phyloP scores from a whole-genome alignment of 306 rosid species.

The Ziziphus jujuba region DNA sequence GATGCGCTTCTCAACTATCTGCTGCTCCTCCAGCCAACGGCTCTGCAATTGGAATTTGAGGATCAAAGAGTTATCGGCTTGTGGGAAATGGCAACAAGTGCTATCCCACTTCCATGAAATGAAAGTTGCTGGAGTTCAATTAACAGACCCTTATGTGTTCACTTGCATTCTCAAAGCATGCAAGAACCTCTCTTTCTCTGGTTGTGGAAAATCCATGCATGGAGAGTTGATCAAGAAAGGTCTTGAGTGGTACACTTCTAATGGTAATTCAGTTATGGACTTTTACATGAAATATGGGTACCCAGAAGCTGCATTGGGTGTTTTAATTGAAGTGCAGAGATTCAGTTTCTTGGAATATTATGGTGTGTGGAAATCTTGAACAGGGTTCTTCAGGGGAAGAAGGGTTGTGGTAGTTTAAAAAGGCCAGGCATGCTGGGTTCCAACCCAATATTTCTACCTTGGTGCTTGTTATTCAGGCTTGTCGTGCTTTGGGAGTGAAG shows the following conservation, averaged over 20 bases:
- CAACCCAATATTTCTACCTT: slow-evolving; percentile 43
- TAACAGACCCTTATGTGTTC: slow-evolving; percentile 24
- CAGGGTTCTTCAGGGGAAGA: slow-evolving; percentile 18
- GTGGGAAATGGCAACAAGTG: slow-evolving; percentile 39
- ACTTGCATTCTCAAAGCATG: slow-evolving; percentile 44
- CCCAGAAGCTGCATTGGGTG: slow-evolving; percentile 31
- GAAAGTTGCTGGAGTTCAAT: slow-evolving; percentile 11
- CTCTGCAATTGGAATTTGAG: slow-evolving; percentile 26
- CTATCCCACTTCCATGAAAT: slow-evolving; percentile 30
- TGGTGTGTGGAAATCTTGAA: slow-evolving; percentile 37
- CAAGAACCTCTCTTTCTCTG: slow-evolving; percentile 26
- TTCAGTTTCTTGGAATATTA: slow-evolving; percentile 48
- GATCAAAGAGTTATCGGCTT: slow-evolving; percentile 31
- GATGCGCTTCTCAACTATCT: background rate
- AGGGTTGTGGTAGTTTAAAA: slow-evolving; percentile 41
- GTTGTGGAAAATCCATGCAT: slow-evolving; percentile 34
- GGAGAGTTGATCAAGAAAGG: slow-evolving; percentile 40
- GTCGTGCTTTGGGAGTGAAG: slow-evolving; percentile 23
- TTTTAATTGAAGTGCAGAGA: slow-evolving; percentile 31
- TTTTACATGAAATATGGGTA: slow-evolving; percentile 41
- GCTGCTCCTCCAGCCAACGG: background rate
- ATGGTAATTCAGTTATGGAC: slow-evolving; percentile 40
- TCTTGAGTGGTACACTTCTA: slow-evolving; percentile 36
- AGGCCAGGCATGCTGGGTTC: slow-evolving; percentile 31
- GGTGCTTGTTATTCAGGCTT: slow-evolving; percentile 49